A percentile compares a stretch with the other conserved stretches of the same genome.
Conservation (phyloP, 345 rosid species). For the Dipteronia sinensis region DNA sequence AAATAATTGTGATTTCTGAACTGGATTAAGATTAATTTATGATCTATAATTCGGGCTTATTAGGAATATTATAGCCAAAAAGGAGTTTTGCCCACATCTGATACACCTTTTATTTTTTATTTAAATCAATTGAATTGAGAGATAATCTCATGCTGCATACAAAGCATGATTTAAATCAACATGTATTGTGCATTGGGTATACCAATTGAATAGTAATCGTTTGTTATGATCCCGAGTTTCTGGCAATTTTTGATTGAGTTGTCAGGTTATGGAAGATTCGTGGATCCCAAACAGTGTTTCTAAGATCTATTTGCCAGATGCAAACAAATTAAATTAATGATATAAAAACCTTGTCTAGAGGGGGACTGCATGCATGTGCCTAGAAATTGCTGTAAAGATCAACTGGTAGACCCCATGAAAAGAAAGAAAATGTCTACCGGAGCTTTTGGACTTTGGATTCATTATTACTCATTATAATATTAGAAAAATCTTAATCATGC, state of each 20-base stretch:
- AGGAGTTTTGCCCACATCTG: too few species aligned
- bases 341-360: conserved; percentile 7
- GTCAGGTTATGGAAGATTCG: conserved; percentile 30
- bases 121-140: too few species aligned
- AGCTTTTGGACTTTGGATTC: neutral
- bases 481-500: neutral
- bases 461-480: conserved; percentile 21
- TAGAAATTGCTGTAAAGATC: conserved; percentile 6
- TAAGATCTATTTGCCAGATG: conserved; percentile 20
- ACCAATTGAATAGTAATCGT: neutral
- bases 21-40: too few species aligned
- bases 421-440: neutral
- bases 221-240: conserved; percentile 6
- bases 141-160: too few species aligned
- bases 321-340: conserved; percentile 31
- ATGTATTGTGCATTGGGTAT: neutral
- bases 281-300: conserved; percentile 12
- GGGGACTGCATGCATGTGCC: conserved; percentile 31
- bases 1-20: too few species aligned
- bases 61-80: too few species aligned
- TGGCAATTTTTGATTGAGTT: conserved; percentile 13
- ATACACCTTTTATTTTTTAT: too few species aligned
- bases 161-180: neutral
- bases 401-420: conserved; percentile 12
- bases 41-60: too few species aligned